Conservation (phyloP, 2,329 filamentous ascomycete genomes). For the Ceratocystis cacaofunesta region DNA sequence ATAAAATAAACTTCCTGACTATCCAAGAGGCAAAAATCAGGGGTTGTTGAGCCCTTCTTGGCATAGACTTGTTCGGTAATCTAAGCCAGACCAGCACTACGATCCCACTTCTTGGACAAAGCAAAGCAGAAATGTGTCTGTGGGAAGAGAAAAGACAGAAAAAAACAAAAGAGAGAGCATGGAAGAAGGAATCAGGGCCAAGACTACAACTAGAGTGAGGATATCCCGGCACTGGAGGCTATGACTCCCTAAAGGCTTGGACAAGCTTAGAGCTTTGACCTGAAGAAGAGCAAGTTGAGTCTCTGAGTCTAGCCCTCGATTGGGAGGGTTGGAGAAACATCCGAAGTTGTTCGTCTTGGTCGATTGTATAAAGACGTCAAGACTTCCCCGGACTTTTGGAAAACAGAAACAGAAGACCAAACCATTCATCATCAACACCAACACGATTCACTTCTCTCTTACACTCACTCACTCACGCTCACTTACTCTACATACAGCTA, state of each 20-base stretch:
- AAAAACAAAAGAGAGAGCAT: background rate
- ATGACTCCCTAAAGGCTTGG: background rate
- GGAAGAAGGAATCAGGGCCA: background rate
- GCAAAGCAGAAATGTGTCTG: background rate
- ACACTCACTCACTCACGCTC: slow-evolving; percentile 10
- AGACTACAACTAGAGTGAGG: background rate
- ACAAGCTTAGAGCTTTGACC: background rate
- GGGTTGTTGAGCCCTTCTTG: background rate
- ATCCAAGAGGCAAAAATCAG: background rate
- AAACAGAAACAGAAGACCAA: background rate
- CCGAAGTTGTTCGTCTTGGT: background rate
- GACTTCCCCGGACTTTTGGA: background rate
- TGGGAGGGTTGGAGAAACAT: background rate
- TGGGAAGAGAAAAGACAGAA: background rate
- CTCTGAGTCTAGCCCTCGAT: background rate
- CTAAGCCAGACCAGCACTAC: background rate
- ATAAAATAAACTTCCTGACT: background rate
- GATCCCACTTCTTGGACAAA: background rate
- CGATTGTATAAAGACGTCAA: background rate
- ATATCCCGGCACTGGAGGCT: background rate
- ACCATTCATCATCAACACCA: background rate
- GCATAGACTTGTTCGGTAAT: background rate
- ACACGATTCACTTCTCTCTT: background rate
- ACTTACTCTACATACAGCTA: background rate
- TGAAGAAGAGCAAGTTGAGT: background rate